These are phyloP conservation scores for Triadica sebifera DNA, from an alignment of 345 rosid genomes.

Conservation along the genomic window DNA sequence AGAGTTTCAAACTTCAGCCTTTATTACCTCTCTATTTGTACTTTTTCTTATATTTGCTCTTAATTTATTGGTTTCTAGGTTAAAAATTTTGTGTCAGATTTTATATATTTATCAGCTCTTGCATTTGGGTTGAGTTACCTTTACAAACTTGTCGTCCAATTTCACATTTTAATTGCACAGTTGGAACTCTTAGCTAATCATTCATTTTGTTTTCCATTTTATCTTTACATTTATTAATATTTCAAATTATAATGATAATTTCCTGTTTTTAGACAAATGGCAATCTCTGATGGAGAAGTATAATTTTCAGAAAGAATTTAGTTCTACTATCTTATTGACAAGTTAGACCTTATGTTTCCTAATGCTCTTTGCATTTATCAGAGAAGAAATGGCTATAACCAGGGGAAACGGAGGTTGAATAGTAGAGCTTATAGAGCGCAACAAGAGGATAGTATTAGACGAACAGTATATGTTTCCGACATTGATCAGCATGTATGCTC, in stretches of 20 bases:
- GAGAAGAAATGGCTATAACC: constrained; percentile 58
- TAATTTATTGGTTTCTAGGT: background rate
- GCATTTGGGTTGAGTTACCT: background rate
- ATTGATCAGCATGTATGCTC: constrained; percentile 55
- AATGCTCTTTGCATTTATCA: constrained; percentile 27
- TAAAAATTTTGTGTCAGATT: background rate
- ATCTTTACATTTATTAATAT: background rate
- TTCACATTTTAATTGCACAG: background rate
- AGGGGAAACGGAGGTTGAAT: constrained; percentile 58
- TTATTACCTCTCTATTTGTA: background rate
- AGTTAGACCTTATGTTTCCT: background rate
- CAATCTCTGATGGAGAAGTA: background rate
- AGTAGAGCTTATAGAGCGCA: constrained; percentile 61
- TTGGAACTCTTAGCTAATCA: background rate
- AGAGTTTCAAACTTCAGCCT: background rate
- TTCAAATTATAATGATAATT: background rate
- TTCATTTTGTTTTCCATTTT: background rate
- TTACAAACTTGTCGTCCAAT: background rate
- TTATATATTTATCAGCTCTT: background rate
- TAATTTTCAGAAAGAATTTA: background rate
- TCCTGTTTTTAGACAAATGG: background rate
- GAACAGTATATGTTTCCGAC: constrained; percentile 63
- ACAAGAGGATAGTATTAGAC: constrained; percentile 63
- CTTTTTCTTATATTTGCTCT: background rate
- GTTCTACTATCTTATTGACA: background rate